Conservation (phyloP, 495 filamentous ascomycete species). For the Hamigera avellanea region DNA sequence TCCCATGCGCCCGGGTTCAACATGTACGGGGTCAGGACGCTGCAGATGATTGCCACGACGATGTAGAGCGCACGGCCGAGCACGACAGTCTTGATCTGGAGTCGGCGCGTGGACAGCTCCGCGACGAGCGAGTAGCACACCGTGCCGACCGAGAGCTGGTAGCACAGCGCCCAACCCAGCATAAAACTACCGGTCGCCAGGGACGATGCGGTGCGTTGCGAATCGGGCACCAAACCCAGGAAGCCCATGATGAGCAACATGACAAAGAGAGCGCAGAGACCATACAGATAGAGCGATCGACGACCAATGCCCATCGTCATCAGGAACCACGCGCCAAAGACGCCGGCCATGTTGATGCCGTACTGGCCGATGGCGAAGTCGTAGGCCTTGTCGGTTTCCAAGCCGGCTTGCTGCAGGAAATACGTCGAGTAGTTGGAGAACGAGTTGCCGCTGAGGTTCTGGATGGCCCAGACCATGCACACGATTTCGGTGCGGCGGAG, state of each 20-base stretch:
- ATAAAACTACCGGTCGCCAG: constrained; percentile 48
- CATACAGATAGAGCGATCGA: constrained; percentile 47
- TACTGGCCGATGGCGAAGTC: constrained; percentile 49
- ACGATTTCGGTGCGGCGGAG: constrained; percentile 51
- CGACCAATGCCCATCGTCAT: constrained; percentile 45
- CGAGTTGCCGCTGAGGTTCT: constrained; percentile 51
- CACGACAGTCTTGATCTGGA: constrained; percentile 52
- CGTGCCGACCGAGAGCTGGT: constrained; percentile 51
- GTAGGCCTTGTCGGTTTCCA: constrained; percentile 38
- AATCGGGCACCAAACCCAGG: constrained; percentile 37
- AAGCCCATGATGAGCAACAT: constrained; percentile 52
- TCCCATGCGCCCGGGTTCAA: constrained; percentile 50
- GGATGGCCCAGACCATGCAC: constrained; percentile 55
- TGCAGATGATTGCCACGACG: constrained; percentile 44
- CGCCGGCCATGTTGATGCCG: constrained; percentile 47
- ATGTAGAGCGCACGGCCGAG: constrained; percentile 50
- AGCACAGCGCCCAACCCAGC: constrained; percentile 46
- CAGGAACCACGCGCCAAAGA: constrained; percentile 48
- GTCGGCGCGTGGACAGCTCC: constrained; percentile 46
- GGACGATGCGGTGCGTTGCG: constrained; percentile 18
- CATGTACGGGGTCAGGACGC: constrained; percentile 51
- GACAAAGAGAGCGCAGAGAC: constrained; percentile 38
- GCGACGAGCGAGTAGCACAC: constrained; percentile 54
- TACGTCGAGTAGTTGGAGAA: constrained; percentile 56
- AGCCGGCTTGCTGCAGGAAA: constrained; percentile 52